Conservation (phyloP, 345 rosid genomes). For the Cardiospermum halicacabum region DNA sequence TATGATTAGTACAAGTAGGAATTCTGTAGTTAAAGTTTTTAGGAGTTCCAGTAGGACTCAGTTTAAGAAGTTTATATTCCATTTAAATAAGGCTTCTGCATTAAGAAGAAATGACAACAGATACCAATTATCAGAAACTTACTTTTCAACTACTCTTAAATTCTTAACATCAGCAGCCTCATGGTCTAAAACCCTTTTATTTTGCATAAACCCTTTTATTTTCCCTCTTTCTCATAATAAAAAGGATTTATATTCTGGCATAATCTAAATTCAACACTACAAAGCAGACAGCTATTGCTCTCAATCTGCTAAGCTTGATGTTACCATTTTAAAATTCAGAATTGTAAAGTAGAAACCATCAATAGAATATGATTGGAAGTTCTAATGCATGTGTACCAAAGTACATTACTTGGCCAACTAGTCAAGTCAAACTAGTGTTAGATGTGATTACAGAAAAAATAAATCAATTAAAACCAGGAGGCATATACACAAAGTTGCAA, state of each 20-base stretch:
- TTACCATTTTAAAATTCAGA: background rate
- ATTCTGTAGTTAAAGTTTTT: too few species aligned
- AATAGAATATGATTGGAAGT: background rate
- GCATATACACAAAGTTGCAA: background rate
- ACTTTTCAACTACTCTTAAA: too few species aligned
- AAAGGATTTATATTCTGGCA: background rate
- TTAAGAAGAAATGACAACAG: too few species aligned
- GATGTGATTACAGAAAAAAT: background rate
- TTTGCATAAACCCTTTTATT: too few species aligned
- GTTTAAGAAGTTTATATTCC: too few species aligned
- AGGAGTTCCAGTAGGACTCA: too few species aligned
- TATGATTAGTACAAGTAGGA: too few species aligned
- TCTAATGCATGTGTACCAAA: background rate
- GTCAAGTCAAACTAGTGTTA: background rate
- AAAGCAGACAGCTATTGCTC: background rate
- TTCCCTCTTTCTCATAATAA: too few species aligned
- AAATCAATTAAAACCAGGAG: background rate
- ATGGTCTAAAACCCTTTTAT: too few species aligned
- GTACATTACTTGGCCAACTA: background rate
- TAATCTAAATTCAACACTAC: background rate
- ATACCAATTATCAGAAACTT: too few species aligned
- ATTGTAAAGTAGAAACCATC: background rate
- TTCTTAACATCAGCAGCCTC: too few species aligned
- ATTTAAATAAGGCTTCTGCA: too few species aligned
- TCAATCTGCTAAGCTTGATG: background rate